Evolutionary conservation across 441 rosid genomes (phyloP).

Genomic region (Rhodomyrtus psidioides): DNA sequence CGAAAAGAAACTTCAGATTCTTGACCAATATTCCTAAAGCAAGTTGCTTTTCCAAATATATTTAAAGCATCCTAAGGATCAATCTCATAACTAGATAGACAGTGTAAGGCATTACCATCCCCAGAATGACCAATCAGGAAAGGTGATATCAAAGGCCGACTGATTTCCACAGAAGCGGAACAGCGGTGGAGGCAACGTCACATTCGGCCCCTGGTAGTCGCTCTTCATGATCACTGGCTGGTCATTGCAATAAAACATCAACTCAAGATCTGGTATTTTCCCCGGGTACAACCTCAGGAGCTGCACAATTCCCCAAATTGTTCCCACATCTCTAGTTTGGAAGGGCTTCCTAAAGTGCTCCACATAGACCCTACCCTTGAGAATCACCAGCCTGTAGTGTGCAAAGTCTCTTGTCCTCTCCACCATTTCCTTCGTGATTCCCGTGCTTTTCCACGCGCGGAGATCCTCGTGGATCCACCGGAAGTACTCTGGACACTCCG

Average conservation of each 20-base stretch:
- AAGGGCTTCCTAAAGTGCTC: constrained; percentile 4
- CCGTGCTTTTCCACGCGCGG: constrained; percentile 14
- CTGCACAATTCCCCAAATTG: constrained; percentile 28
- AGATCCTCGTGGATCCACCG: constrained; percentile 25
- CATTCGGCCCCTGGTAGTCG: constrained; percentile 13
- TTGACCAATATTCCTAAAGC: neutral
- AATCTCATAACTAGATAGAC: neutral
- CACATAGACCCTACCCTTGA: constrained; percentile 16
- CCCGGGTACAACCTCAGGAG: constrained; percentile 28
- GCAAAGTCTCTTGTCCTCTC: constrained; percentile 8
- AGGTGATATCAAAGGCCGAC: constrained; percentile 31
- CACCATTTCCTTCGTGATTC: constrained; percentile 14
- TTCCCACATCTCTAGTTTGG: constrained; percentile 23
- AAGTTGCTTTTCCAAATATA: neutral
- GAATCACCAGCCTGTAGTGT: constrained; percentile 11
- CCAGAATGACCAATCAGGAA: constrained; percentile 74
- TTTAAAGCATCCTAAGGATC: neutral
- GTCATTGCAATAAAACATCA: constrained; percentile 29
- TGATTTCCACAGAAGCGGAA: constrained; percentile 40
- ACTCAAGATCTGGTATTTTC: constrained; percentile 27
- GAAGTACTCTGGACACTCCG: constrained; percentile 21
- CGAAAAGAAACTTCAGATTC: neutral
- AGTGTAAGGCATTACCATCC: constrained; percentile 35
- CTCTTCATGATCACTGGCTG: constrained; percentile 6
- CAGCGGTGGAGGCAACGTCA: constrained; percentile 30